Conservation (phyloP, 2,329 filamentous ascomycete genomes). For the Pseudogymnoascus sp. region DNA sequence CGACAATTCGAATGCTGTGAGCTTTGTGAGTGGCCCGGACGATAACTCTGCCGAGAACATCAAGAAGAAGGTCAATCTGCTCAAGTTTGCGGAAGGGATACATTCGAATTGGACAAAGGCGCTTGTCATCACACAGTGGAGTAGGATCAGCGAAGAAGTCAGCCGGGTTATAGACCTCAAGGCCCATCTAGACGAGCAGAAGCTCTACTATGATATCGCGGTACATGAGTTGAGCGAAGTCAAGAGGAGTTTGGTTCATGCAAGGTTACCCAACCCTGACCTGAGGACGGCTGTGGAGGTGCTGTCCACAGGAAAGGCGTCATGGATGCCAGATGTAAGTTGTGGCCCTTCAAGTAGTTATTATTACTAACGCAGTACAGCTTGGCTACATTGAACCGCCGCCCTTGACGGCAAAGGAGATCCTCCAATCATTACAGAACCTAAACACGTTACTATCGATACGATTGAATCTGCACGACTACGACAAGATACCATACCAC, state of each 20-base stretch:
- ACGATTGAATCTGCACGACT: conserved; percentile 76
- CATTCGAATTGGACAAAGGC: conserved; percentile 90
- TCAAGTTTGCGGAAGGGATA: conserved; percentile 71
- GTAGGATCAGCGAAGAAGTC: conserved; percentile 67
- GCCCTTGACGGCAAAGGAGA: conserved; percentile 60
- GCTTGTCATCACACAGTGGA: conserved; percentile 86
- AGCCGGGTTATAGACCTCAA: conserved; percentile 84
- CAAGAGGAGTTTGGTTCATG: conserved; percentile 62
- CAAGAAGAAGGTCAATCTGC: conserved; percentile 64
- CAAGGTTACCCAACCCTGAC: conserved; percentile 81
- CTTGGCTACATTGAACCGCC: conserved; percentile 71
- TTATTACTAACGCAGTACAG: conserved; percentile 32
- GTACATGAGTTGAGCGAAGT: conserved; percentile 60
- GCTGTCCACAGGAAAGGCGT: conserved; percentile 66
- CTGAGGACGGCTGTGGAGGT: conserved; percentile 82
- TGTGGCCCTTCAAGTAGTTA: not conserved
- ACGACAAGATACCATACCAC: conserved; percentile 63
- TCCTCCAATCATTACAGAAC: conserved; percentile 66
- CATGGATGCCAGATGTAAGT: conserved; percentile 71
- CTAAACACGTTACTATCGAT: conserved; percentile 78
- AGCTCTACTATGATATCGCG: conserved; percentile 50
- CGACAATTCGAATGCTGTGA: conserved; percentile 43
- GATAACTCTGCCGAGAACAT: conserved; percentile 59
- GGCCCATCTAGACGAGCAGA: conserved; percentile 59
- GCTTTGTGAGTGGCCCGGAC: conserved; percentile 34